Evolutionary conservation across 371 early-diverging fungal genomes (phyloP), one percentile per base, ranked within the genome.

Genomic region (Rhizopus delemar): DNA sequence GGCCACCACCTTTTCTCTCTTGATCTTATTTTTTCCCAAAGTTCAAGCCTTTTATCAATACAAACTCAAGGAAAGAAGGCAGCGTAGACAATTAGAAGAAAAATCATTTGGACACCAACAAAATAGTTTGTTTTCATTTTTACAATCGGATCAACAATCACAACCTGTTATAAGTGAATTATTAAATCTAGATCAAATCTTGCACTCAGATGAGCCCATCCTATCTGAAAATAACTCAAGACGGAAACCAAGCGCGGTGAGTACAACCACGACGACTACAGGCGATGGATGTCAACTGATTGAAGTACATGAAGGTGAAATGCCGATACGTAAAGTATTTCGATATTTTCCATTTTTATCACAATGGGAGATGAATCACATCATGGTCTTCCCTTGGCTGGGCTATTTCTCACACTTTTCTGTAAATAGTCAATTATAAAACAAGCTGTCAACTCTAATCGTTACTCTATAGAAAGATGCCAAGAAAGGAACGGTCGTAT

Each of bases 291-390:
- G 56, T 41, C 58, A 62, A 8, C 65, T 62, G 45, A 68, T 71
- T 6, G 71, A 77, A 41, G 70, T 71, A 4, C 74, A 71, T 52
- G 74, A 77, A 71, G 85, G 81, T 0, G 75, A 77, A 29, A 78
- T 82, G 76, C 82, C 83, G 1, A 65, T 81, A 15, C 73, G 79
- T 32, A 74, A 74, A 32, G 80, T 78, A 35, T 69, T 77, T 65
- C 81, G 85, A 0, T 85, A 78, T 50, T 71, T 83, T 33, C 78
- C 82, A 3, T 76, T 75, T 41, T 57, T 85, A 29, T 72, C 85
- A 0, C 82, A 73, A 28, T 85, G 85, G 85, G 67, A 81, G 36
- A 85, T 85, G 85, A 69, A 75, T 39, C 80, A 82, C 15, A 70
- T 85, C 35, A 77, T 81, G 63, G 75, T 83, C 4, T 83, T 80